Conservation (phyloP, 192 early-diverging fungal genomes). For the Backusella sp. region DNA sequence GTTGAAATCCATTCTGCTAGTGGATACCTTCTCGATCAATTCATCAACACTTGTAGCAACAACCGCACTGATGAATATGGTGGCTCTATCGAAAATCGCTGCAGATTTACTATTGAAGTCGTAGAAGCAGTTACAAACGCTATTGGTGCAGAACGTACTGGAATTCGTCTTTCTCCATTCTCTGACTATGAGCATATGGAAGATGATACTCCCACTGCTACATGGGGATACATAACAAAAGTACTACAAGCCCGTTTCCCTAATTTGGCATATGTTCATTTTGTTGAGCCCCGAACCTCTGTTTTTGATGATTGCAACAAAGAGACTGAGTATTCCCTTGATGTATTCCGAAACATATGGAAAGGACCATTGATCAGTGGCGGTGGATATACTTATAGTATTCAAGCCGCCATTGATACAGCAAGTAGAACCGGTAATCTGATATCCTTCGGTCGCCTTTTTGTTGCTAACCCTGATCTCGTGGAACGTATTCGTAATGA, state of each 20-base stretch:
- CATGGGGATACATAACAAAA: conserved; percentile 26
- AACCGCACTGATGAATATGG: conserved; percentile 56
- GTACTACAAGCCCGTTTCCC: conserved; percentile 29
- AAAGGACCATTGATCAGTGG: conserved; percentile 9
- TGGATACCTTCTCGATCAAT: conserved; percentile 85
- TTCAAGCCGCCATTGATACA: background rate
- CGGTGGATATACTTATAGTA: conserved; percentile 23
- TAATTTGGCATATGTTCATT: conserved; percentile 35
- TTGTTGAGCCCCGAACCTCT: conserved; percentile 26
- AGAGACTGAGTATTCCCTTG: background rate
- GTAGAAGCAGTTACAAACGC: conserved; percentile 15
- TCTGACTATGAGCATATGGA: conserved; percentile 27
- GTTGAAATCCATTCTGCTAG: conserved; percentile 52
- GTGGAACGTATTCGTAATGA: conserved; percentile 19
- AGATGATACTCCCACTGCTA: conserved; percentile 19
- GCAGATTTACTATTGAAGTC: conserved; percentile 29
- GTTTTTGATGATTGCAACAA: conserved; percentile 31
- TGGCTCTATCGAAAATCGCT: conserved; percentile 25
- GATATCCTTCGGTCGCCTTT: conserved; percentile 28
- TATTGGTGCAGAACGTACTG: conserved; percentile 29
- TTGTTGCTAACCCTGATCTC: conserved; percentile 36
- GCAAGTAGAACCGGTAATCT: conserved; percentile 22
- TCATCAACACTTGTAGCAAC: conserved; percentile 79
- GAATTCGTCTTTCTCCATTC: conserved; percentile 32
- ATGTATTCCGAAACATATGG: conserved; percentile 9